Evolutionary conservation across 495 filamentous ascomycete genomes (phyloP).

Genomic region (Neurospora sublineolata): DNA sequence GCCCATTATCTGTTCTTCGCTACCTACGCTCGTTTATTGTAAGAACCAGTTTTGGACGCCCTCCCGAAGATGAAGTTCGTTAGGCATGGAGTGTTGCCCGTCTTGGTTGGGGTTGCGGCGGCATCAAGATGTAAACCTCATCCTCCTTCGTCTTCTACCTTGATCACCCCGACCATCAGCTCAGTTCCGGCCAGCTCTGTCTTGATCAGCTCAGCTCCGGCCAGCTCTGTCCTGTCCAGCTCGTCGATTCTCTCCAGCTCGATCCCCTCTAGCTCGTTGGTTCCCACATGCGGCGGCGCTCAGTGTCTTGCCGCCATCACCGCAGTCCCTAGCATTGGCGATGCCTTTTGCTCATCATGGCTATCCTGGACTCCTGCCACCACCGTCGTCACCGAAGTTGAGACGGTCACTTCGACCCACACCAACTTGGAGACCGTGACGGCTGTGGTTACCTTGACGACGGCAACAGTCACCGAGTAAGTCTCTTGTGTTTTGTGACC

Average conservation of each 20-base stretch:
- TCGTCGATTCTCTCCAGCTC: background rate
- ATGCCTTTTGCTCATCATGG: conserved; percentile 13
- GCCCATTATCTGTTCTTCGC: background rate
- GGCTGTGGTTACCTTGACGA: conserved; percentile 4
- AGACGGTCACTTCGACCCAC: conserved; percentile 4
- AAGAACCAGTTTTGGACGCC: background rate
- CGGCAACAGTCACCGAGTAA: conserved; percentile 7
- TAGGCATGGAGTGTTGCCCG: background rate
- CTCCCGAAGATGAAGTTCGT: background rate
- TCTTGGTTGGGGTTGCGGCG: background rate
- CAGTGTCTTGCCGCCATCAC: conserved; percentile 6
- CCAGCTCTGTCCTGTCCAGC: background rate
- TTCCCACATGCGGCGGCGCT: conserved; percentile 1
- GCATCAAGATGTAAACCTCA: background rate
- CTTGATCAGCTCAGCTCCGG: background rate
- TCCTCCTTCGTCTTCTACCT: background rate
- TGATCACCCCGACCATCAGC: background rate
- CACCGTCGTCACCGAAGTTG: conserved; percentile 10
- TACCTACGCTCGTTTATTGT: background rate
- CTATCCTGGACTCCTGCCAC: conserved; percentile 9
- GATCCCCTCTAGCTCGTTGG: background rate
- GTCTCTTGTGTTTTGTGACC: background rate
- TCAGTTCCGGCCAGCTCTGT: background rate
- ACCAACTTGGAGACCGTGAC: conserved; percentile 6
- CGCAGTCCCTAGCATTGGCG: conserved; percentile 3